These are phyloP conservation scores for Nevesoporus exiguus DNA, from an alignment of 768 basidiomycete genomes.

Conservation along the genomic window DNA sequence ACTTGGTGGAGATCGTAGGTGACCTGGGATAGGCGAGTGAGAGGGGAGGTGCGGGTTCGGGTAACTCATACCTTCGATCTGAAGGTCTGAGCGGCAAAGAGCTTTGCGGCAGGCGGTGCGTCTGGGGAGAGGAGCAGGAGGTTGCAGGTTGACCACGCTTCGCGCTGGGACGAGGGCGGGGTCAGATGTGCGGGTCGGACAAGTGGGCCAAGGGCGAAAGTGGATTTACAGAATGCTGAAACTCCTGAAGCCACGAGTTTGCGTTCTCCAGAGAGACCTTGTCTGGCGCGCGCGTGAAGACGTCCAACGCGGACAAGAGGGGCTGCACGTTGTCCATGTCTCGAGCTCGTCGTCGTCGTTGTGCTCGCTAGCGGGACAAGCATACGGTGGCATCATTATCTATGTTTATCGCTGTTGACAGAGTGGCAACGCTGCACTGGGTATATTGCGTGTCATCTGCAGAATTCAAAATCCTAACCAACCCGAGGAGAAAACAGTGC, in stretches of 20 bases:
- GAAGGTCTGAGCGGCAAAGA: conserved; percentile 97
- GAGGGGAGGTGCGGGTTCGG: conserved; percentile 19
- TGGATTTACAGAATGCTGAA: conserved; percentile 97
- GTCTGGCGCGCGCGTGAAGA: conserved; percentile 81
- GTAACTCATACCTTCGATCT: conserved; percentile 73
- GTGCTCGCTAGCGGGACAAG: background rate
- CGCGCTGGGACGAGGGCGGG: conserved; percentile 71
- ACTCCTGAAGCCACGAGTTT: conserved; percentile 95
- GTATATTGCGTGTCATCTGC: conserved; percentile 32
- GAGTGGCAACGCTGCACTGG: conserved; percentile 33
- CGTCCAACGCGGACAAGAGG: conserved; percentile 71
- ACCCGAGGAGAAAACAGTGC: conserved; percentile 3
- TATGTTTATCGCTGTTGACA: conserved; percentile 32
- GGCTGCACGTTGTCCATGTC: conserved; percentile 68
- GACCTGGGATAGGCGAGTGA: conserved; percentile 57
- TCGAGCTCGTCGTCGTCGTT: conserved; percentile 12
- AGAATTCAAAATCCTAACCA: conserved; percentile 17
- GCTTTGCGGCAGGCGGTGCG: conserved; percentile 72
- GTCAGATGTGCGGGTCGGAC: conserved; percentile 66
- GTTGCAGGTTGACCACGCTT: conserved; percentile 96
- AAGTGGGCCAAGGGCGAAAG: conserved; percentile 61
- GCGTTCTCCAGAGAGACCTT: conserved; percentile 78
- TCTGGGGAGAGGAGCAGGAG: conserved; percentile 80
- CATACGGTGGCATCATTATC: conserved; percentile 18
- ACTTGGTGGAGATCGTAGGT: conserved; percentile 94